Evolutionary conservation across 1,139 yeast genomes (phyloP).

Genomic region (Nakaseomyces glabratus): DNA sequence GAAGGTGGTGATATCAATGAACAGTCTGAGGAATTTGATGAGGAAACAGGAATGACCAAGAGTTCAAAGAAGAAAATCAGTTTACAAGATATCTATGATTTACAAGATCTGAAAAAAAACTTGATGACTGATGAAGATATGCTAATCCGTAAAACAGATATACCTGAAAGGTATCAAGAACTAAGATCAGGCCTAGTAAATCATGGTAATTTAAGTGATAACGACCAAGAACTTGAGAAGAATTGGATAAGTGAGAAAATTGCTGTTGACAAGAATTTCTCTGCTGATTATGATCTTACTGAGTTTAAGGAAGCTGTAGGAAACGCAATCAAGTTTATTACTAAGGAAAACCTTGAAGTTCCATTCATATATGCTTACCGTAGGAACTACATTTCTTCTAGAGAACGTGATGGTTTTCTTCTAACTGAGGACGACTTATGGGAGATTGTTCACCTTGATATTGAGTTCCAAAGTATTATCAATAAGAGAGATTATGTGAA

Average conservation of each 20-base stretch:
- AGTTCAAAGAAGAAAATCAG: slow-evolving; percentile 42
- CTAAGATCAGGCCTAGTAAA: slow-evolving; percentile 54
- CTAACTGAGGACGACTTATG: slow-evolving; percentile 81
- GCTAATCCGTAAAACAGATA: slow-evolving; percentile 71
- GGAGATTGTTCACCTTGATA: slow-evolving; percentile 79
- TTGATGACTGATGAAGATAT: slow-evolving; percentile 92
- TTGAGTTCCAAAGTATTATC: slow-evolving; percentile 78
- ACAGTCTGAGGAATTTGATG: slow-evolving; percentile 40
- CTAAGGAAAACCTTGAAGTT: slow-evolving; percentile 76
- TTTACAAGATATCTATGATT: slow-evolving; percentile 86
- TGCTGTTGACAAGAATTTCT: slow-evolving; percentile 43
- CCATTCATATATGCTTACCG: slow-evolving; percentile 97
- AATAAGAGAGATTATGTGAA: slow-evolving; percentile 64
- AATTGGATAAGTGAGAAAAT: slow-evolving; percentile 64
- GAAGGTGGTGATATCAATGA: slow-evolving; percentile 33
- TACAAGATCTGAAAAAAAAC: slow-evolving; percentile 81
- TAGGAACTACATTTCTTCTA: slow-evolving; percentile 61
- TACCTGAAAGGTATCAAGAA: slow-evolving; percentile 88
- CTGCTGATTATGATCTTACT: slow-evolving; percentile 37
- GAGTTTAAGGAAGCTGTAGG: slow-evolving; percentile 68
- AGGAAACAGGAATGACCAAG: slow-evolving; percentile 37
- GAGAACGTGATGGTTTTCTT: slow-evolving; percentile 46
- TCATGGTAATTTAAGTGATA: slow-evolving; percentile 53
- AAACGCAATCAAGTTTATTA: slow-evolving; percentile 67
- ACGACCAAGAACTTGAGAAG: slow-evolving; percentile 64